A percentile compares a stretch with the other conserved stretches of the same genome.
Conservation (phyloP, 768 basidiomycete genomes). For the Lentinula guzmanii region DNA sequence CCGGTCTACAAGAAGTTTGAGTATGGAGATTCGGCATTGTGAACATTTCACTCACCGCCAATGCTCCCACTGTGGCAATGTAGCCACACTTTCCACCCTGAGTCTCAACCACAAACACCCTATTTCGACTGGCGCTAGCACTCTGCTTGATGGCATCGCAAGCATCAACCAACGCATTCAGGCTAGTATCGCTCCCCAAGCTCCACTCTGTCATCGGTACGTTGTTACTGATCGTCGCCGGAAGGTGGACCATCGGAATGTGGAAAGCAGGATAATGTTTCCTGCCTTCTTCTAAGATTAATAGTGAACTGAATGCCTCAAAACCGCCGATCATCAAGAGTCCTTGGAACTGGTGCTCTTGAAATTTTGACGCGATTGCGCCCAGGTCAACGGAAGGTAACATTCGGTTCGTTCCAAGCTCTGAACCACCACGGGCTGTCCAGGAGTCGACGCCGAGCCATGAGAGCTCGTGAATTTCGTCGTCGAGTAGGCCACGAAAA, state of each 20-base stretch:
- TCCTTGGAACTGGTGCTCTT: constrained; percentile 72
- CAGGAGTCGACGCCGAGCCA: constrained; percentile 98
- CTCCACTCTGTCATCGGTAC: constrained; percentile 97
- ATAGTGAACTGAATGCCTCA: constrained; percentile 82
- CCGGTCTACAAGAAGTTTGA: constrained; percentile 54
- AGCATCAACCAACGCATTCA: constrained; percentile 95
- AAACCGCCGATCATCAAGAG: constrained; percentile 93
- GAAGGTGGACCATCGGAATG: constrained; percentile 93
- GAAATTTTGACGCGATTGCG: constrained; percentile 85
- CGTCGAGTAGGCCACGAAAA: constrained; percentile 90
- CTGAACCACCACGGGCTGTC: constrained; percentile 94
- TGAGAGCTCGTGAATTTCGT: constrained; percentile 76
- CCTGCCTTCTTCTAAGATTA: constrained; percentile 74
- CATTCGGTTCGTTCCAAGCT: constrained; percentile 93
- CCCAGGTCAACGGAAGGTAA: constrained; percentile 86
- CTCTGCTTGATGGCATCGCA: constrained; percentile 99
- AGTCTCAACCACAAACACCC: constrained; percentile 97
- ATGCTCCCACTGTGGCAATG: constrained; percentile 89
- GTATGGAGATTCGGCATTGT: not conserved
- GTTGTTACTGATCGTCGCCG: constrained; percentile 97
- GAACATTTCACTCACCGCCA: constrained; percentile 63
- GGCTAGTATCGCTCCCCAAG: constrained; percentile 92
- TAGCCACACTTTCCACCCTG: constrained; percentile 97
- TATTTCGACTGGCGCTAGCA: constrained; percentile 90
- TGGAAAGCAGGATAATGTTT: constrained; percentile 87